phyloP scores from a whole-genome alignment of 2,329 filamentous ascomycete genomes.

The Pseudopyrenochaeta lycopersici region DNA sequence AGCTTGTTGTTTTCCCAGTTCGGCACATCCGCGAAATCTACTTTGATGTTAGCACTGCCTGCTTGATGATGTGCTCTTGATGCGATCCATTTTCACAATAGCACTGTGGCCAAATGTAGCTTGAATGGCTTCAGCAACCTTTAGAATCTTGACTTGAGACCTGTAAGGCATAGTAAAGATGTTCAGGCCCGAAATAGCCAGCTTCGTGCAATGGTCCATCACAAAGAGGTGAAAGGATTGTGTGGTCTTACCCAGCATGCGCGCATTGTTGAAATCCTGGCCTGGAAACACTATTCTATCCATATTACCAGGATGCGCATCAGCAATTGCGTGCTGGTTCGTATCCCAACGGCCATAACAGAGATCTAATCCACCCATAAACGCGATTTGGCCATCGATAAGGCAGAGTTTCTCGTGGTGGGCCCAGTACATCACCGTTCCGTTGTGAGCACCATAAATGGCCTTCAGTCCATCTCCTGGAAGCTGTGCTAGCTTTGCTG shows the following conservation, averaged over 20 bases:
- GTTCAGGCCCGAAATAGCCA: neutral
- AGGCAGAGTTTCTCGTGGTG: constrained; percentile 92
- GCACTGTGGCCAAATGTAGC: neutral
- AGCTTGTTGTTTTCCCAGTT: constrained; percentile 89
- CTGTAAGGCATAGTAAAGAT: neutral
- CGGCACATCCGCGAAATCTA: constrained; percentile 75
- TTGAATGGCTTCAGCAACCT: neutral
- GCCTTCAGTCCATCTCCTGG: constrained; percentile 78
- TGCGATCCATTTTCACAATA: neutral
- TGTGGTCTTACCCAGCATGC: constrained; percentile 69
- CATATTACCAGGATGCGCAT: constrained; percentile 81
- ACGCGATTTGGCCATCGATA: constrained; percentile 79
- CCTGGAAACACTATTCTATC: constrained; percentile 83
- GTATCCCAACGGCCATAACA: constrained; percentile 90
- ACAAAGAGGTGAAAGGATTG: neutral
- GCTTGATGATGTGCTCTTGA: neutral
- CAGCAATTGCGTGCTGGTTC: constrained; percentile 83
- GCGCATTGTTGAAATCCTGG: constrained; percentile 92
- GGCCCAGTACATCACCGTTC: constrained; percentile 88
- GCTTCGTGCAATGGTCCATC: neutral
- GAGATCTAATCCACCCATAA: constrained; percentile 91
- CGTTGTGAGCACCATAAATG: constrained; percentile 82
- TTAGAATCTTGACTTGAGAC: neutral
- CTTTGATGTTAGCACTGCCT: constrained; percentile 19
- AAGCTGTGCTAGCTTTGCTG: constrained; percentile 68